Conservation (phyloP, 2,329 filamentous ascomycete genomes). For the Verticillium isaacii region DNA sequence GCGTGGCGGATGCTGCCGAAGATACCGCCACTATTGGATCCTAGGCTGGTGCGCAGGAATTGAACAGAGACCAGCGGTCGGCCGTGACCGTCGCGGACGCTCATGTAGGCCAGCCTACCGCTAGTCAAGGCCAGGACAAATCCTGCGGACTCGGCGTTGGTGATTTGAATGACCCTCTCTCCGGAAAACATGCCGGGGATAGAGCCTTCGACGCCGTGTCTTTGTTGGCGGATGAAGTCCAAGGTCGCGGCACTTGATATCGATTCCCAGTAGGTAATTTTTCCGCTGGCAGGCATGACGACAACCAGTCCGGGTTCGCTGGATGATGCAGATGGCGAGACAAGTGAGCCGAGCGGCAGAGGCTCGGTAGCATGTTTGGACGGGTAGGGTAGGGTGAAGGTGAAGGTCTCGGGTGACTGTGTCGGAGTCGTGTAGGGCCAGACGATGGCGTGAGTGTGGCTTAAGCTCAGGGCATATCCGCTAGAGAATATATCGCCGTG, state of each 20-base stretch:
- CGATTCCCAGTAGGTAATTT: slow-evolving; percentile 92
- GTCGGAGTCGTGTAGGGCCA: slow-evolving; percentile 80
- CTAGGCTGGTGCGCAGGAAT: slow-evolving; percentile 62
- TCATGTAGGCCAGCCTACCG: slow-evolving; percentile 82
- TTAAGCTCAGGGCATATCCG: slow-evolving; percentile 76
- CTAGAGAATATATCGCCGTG: slow-evolving; percentile 62
- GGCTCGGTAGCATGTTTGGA: slow-evolving; percentile 63
- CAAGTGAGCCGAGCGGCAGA: slow-evolving; percentile 76
- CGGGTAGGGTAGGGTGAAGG: slow-evolving; percentile 72
- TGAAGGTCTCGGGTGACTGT: slow-evolving; percentile 70
- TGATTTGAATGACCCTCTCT: slow-evolving; percentile 71
- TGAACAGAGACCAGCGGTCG: slow-evolving; percentile 75
- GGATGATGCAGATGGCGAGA: slow-evolving; percentile 72
- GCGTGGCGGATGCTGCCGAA: slow-evolving; percentile 78
- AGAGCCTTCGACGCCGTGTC: slow-evolving; percentile 70
- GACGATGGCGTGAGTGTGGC: slow-evolving; percentile 75
- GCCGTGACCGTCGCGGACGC: slow-evolving; percentile 79
- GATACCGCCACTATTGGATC: slow-evolving; percentile 58
- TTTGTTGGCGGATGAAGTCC: slow-evolving; percentile 76
- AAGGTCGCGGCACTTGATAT: slow-evolving; percentile 84
- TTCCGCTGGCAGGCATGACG: slow-evolving; percentile 77
- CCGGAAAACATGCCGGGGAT: slow-evolving; percentile 72
- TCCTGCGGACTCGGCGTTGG: slow-evolving; percentile 79
- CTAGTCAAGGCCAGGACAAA: slow-evolving; percentile 82
- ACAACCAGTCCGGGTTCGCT: slow-evolving; percentile 82